phyloP scores from a whole-genome alignment of 2,329 filamentous ascomycete species.

The Verticillium tricorpus region DNA sequence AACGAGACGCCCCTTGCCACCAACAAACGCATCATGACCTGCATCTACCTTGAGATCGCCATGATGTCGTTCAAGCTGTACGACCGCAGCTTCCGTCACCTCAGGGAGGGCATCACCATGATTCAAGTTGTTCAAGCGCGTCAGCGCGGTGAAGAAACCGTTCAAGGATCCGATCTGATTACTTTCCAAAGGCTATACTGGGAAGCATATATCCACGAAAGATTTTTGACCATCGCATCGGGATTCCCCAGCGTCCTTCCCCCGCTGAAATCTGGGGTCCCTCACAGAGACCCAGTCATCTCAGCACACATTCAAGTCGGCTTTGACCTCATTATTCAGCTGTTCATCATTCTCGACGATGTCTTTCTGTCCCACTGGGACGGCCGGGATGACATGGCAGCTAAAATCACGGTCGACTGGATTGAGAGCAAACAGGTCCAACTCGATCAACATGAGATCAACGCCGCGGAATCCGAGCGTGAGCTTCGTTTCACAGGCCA shows the following conservation, averaged over 20 bases:
- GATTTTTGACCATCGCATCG: conserved; percentile 48
- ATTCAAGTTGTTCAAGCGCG: conserved; percentile 39
- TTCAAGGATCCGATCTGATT: conserved; percentile 19
- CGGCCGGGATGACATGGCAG: conserved; percentile 1
- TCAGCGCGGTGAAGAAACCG: conserved; percentile 24
- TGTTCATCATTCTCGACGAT: conserved; percentile 34
- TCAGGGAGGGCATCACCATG: conserved; percentile 44
- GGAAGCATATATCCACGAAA: conserved; percentile 52
- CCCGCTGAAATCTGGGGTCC: conserved; percentile 25
- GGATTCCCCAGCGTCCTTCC: conserved; percentile 34
- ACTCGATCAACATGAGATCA: conserved; percentile 31
- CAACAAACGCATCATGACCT: conserved; percentile 43
- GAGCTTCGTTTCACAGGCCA: conserved; percentile 19
- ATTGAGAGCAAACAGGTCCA: conserved; percentile 35
- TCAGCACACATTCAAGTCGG: conserved; percentile 29
- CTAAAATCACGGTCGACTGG: conserved; percentile 29
- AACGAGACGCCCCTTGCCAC: conserved; percentile 35
- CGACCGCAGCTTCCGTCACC: conserved; percentile 44
- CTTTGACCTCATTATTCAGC: conserved; percentile 30
- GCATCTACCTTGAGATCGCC: conserved; percentile 48
- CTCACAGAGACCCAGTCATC: conserved; percentile 25
- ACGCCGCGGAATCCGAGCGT: conserved; percentile 21
- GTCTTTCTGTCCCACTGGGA: conserved; percentile 31
- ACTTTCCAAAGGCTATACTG: conserved; percentile 44
- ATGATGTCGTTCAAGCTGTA: conserved; percentile 42